Base-by-base conservation (phyloP, 108 stramenopile species). In the Parietichytrium sp. region DNA sequence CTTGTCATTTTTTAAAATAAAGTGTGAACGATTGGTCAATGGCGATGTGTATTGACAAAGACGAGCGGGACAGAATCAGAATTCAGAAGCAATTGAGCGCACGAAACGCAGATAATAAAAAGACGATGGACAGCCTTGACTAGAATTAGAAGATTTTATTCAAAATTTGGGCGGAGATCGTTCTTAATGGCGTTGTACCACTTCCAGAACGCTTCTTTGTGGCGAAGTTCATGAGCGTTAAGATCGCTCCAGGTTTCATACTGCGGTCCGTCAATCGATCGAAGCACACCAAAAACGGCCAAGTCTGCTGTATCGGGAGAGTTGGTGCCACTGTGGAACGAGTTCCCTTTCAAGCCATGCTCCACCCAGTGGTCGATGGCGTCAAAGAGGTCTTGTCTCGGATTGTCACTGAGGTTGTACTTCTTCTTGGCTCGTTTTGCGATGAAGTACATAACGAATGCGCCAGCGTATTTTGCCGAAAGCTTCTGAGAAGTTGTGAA, bases 361-460 rank as follows among this genome's bases (percentile, higher is more conserved):
- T 54, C 52, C 82, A 92, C 88, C 54, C 91, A 88, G 55, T 81
- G 83, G 1, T 83, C 79, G 53, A 96, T 55, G 20, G 88, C 93
- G 3, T 85, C 83, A 33, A 85, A 79, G 54, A 96, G 85, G 4
- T 92, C 94, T 54, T 83, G 81, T 47, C 87, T 33, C 33, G 61
- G 85, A 54, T 92, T 94, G 86, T 95, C 93, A 0, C 81, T 86
- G 48, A 94, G 93, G 31, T 90, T 87, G 36, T 78, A 93, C 93
- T 90, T 89, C 86, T 88, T 79, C 54, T 93, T 94, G 30, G 95
- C 86, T 54, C 90, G 92, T 29, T 91, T 92, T n/a, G 93, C 93
- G 49, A 94, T 93, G 54, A 93, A 80, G 79, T 92, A 94, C 96
- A 96, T 96, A 48, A 93, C 93, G 42, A 92, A 36, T 2, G 93